Evolutionary conservation across 31 red algal genomes (phyloP).

Genomic region (Asparagopsis taxiformis): DNA sequence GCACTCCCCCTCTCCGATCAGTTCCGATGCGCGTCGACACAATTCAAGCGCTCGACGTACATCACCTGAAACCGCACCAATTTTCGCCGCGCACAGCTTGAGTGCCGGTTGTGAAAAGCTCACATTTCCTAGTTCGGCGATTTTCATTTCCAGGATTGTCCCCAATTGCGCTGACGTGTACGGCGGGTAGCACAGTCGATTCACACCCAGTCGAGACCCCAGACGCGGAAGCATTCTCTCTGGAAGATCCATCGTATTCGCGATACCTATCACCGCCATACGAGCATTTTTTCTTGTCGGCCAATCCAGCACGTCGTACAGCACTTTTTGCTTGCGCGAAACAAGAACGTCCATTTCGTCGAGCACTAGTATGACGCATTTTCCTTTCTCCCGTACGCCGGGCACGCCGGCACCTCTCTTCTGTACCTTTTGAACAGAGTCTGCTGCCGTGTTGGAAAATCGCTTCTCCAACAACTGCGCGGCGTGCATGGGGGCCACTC

Average conservation of each 20-base stretch:
- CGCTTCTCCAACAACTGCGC: conserved; percentile 40
- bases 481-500: conserved; percentile 14
- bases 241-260: conserved; percentile 96
- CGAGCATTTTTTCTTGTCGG: conserved; percentile 46
- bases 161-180: conserved; percentile 78
- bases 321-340: conserved; percentile 59
- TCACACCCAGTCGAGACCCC: conserved; percentile 79
- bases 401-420: not conserved
- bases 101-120: conserved; percentile 33
- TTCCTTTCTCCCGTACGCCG: conserved; percentile 1
- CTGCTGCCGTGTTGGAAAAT: conserved; percentile 10
- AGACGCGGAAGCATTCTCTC: conserved; percentile 83
- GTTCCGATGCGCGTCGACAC: conserved; percentile 47
- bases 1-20: not conserved
- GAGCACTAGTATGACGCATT: conserved; percentile 57
- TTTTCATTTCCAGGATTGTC: conserved; percentile 46
- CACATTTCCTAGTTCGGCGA: conserved; percentile 10
- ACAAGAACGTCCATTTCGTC: conserved; percentile 96
- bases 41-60: conserved; percentile 82
- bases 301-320: conserved; percentile 96
- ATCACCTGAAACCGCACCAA: conserved; percentile 87
- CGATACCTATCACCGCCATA: conserved; percentile 90
- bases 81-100: conserved; percentile 73
- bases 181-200: conserved; percentile 75
- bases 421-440: not conserved